Evolutionary conservation across 495 filamentous ascomycete species (phyloP).

Genomic region (Aspergillus ellipticus): DNA sequence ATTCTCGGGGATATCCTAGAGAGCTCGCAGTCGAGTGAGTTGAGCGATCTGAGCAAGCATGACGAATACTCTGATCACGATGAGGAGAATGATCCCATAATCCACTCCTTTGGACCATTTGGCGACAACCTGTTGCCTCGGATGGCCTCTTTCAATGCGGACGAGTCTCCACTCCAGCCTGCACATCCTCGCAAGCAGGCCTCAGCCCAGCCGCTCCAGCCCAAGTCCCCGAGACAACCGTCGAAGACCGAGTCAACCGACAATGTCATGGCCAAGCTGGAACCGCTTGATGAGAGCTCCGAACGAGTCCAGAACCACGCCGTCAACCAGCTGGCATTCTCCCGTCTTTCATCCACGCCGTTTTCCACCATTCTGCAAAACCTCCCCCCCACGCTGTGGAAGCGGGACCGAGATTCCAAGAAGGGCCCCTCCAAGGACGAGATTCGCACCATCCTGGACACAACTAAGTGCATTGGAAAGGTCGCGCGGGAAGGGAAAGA

Average conservation of each 20-base stretch:
- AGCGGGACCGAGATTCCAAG: conserved; percentile 35
- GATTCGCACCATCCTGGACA: conserved; percentile 66
- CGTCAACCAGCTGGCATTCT: conserved; percentile 93
- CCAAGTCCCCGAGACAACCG: conserved; percentile 36
- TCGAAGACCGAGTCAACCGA: conserved; percentile 25
- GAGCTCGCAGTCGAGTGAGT: conserved; percentile 51
- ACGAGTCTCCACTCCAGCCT: conserved; percentile 50
- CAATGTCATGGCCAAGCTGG: conserved; percentile 26
- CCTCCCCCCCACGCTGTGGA: conserved; percentile 65
- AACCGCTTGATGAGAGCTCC: conserved; percentile 30
- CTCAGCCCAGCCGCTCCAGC: conserved; percentile 33
- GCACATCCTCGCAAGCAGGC: conserved; percentile 32
- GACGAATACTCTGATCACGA: conserved; percentile 72
- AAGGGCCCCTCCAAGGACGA: conserved; percentile 54
- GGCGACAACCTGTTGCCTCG: conserved; percentile 77
- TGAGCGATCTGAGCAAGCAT: conserved; percentile 55
- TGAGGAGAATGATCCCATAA: conserved; percentile 89
- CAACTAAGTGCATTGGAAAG: conserved; percentile 74
- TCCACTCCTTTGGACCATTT: conserved; percentile 86
- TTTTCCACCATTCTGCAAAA: conserved; percentile 82
- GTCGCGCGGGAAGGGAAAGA: conserved; percentile 92
- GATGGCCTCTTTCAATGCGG: conserved; percentile 67
- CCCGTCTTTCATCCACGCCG: conserved; percentile 87
- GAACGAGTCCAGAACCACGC: conserved; percentile 67
- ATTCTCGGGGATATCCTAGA: conserved; percentile 31